phyloP scores from a whole-genome alignment of 495 filamentous ascomycete genomes.

The Xylaria intraflava region DNA sequence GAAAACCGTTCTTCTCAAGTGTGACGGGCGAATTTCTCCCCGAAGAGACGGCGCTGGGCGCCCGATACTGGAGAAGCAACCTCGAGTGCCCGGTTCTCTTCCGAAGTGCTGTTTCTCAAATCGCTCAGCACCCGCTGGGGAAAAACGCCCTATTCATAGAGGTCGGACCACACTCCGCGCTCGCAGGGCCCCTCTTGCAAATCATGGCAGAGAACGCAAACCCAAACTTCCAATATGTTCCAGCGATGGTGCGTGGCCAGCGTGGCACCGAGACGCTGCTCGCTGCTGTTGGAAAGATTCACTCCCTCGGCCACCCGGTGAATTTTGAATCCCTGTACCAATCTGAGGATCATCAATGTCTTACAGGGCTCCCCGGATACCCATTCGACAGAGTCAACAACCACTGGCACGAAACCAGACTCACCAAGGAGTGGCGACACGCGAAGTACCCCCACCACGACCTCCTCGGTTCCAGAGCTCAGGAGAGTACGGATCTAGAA shows the following conservation, averaged over 20 bases:
- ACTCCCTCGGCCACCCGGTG: slow-evolving; percentile 27
- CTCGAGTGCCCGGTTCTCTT: slow-evolving; percentile 25
- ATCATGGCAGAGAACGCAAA: slow-evolving; percentile 28
- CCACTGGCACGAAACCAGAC: slow-evolving; percentile 35
- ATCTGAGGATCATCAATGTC: not conserved
- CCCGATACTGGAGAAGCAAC: slow-evolving; percentile 24
- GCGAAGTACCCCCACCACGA: slow-evolving; percentile 34
- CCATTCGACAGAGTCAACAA: slow-evolving; percentile 35
- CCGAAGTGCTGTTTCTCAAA: slow-evolving; percentile 12
- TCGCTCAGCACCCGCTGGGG: slow-evolving; percentile 3
- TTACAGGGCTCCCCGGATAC: slow-evolving; percentile 26
- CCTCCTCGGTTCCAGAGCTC: slow-evolving; percentile 34
- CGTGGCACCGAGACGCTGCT: slow-evolving; percentile 23
- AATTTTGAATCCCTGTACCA: slow-evolving; percentile 26
- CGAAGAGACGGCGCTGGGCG: slow-evolving; percentile 6
- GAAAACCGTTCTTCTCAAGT: slow-evolving; percentile 25
- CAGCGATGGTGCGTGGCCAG: slow-evolving; percentile 25
- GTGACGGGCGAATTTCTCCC: slow-evolving; percentile 25
- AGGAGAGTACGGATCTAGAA: slow-evolving; percentile 29
- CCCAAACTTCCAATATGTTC: slow-evolving; percentile 21
- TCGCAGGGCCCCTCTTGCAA: slow-evolving; percentile 44
- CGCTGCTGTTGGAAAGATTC: slow-evolving; percentile 24
- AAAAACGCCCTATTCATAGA: slow-evolving; percentile 38
- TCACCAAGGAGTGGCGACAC: slow-evolving; percentile 36
- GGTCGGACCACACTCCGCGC: slow-evolving; percentile 50